A percentile compares a stretch with the other conserved stretches of the same genome.
Evolutionary conservation across 345 rosid species (phyloP).

Genomic region (Melaleuca alternifolia): DNA sequence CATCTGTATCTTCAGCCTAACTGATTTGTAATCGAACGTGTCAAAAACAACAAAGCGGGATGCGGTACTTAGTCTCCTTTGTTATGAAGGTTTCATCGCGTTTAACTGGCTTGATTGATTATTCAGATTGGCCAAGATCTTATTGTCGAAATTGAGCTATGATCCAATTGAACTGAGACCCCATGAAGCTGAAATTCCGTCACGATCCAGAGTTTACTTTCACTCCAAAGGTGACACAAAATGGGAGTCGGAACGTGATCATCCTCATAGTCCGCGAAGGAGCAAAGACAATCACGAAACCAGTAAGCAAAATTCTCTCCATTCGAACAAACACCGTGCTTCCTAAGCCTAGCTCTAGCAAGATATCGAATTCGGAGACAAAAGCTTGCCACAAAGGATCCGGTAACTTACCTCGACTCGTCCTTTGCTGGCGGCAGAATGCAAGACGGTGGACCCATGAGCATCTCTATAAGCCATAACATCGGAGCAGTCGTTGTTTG

Average conservation of each 20-base stretch:
- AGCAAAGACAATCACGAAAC: background rate
- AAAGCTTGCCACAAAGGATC: background rate
- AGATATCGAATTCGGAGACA: background rate
- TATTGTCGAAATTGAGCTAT: background rate
- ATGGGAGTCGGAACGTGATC: background rate
- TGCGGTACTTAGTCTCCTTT: background rate
- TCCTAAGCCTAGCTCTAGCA: background rate
- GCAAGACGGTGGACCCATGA: slow-evolving; percentile 71
- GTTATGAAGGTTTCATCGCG: background rate
- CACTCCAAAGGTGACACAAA: background rate
- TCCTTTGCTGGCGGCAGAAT: slow-evolving; percentile 81
- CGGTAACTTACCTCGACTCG: slow-evolving; percentile 44
- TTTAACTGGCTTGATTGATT: background rate
- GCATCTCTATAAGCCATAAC: slow-evolving; percentile 57
- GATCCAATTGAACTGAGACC: background rate
- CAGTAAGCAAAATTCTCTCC: background rate
- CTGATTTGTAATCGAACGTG: background rate
- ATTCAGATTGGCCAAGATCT: background rate
- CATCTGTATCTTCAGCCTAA: background rate
- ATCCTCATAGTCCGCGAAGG: background rate
- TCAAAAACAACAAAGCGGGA: background rate
- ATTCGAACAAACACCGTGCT: background rate
- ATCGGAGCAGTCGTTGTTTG: slow-evolving; percentile 15
- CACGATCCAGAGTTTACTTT: background rate
- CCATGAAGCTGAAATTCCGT: background rate